These are phyloP conservation scores for Paraleonurus japonicus DNA, from an alignment of 257 asterid species.

Conservation along the genomic window DNA sequence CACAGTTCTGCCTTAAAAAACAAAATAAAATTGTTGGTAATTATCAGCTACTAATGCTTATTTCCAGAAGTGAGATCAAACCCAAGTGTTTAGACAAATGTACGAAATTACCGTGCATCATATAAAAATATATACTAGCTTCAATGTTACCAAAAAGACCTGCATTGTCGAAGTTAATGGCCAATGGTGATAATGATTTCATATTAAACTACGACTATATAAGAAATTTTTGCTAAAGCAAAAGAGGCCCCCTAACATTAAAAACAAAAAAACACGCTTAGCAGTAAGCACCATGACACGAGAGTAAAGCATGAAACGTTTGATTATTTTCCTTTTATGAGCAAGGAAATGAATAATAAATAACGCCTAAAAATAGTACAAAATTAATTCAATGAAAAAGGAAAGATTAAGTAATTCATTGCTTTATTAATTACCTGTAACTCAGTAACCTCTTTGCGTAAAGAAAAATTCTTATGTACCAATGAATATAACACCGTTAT, in stretches of 20 bases:
- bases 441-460: constrained; percentile 46
- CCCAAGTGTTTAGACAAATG: background rate
- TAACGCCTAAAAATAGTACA: background rate
- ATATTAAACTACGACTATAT: background rate
- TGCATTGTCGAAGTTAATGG: background rate
- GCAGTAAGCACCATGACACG: background rate
- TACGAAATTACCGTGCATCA: too few species aligned
- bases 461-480: constrained; percentile 47
- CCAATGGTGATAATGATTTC: background rate
- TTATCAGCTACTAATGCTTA: background rate
- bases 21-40: background rate
- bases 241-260: background rate
- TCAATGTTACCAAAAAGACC: background rate
- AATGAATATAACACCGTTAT: constrained; percentile 43
- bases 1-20: background rate
- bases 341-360: background rate
- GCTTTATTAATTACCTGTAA: constrained; percentile 56
- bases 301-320: constrained; percentile 11
- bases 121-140: background rate
- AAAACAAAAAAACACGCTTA: background rate
- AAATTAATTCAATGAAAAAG: background rate
- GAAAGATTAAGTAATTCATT: background rate
- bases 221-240: background rate
- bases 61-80: constrained; percentile 1
- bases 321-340: background rate